Conservation (phyloP, 2,329 filamentous ascomycete species). For the Cucurbitaria berberidis region DNA sequence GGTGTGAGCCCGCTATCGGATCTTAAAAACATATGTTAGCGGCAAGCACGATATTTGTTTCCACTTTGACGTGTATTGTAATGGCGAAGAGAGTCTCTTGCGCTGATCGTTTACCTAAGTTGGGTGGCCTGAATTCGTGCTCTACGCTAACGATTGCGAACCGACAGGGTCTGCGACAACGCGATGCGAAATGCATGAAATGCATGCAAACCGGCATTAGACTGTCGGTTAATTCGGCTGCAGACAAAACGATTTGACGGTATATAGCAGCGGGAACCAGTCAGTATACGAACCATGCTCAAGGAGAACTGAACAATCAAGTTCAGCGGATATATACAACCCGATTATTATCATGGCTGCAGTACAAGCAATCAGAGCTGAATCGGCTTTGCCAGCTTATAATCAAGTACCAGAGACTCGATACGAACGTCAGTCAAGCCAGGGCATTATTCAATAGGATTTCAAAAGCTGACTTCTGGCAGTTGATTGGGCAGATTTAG, state of each 20-base stretch:
- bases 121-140: conserved; percentile 12
- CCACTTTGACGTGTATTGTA: conserved; percentile 12
- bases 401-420: conserved; percentile 12
- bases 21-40: background rate
- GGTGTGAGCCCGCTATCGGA: background rate
- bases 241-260: background rate
- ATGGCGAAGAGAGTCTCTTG: background rate
- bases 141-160: conserved; percentile 22
- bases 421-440: conserved; percentile 5
- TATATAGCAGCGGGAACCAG: background rate
- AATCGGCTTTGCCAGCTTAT: conserved; percentile 4
- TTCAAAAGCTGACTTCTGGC: background rate
- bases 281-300: background rate
- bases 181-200: background rate
- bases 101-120: conserved; percentile 8
- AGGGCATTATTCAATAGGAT: background rate
- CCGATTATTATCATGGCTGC: conserved; percentile 3
- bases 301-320: background rate
- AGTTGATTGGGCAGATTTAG: conserved; percentile 16
- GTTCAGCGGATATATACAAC: background rate
- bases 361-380: conserved; percentile 2
- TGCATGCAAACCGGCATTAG: background rate
- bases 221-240: background rate
- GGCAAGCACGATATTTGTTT: conserved; percentile 18
- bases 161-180: background rate